phyloP scores from a whole-genome alignment of 495 filamentous ascomycete genomes.

The Choiromyces venosus region DNA sequence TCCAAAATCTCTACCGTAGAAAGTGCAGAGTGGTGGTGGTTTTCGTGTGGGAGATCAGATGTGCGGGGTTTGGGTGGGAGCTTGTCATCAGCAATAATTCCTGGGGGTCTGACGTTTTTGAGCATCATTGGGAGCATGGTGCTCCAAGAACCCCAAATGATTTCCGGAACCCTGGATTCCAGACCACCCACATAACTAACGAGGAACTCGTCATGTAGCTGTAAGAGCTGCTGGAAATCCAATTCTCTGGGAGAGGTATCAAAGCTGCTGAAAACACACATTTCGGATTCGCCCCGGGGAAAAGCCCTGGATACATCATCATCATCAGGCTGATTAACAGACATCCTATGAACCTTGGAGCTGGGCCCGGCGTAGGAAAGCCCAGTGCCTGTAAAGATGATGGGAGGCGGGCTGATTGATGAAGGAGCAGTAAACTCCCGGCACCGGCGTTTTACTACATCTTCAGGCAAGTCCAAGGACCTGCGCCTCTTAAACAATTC shows the following conservation, averaged over 20 bases:
- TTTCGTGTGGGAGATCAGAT: background rate
- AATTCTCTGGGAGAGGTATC: background rate
- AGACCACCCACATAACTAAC: background rate
- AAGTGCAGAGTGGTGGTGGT: background rate
- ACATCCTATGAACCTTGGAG: background rate
- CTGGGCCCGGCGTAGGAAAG: background rate
- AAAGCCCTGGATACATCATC: background rate
- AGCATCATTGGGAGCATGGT: background rate
- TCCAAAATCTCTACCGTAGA: background rate
- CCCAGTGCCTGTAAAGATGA: background rate
- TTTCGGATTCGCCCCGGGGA: background rate
- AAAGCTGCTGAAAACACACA: background rate
- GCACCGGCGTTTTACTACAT: background rate
- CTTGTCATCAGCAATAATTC: background rate
- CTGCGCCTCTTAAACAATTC: too few relatives aligned
- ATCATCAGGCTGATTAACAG: too few relatives aligned
- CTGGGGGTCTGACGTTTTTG: background rate
- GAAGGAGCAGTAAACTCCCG: background rate
- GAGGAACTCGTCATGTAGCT: background rate
- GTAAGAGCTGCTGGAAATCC: background rate
- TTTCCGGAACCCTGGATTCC: background rate
- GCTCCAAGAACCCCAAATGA: background rate
- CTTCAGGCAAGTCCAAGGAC: too few relatives aligned
- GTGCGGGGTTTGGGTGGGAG: background rate
- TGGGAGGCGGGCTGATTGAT: background rate